Evolutionary conservation across 2,329 filamentous ascomycete species (phyloP).

Genomic region (Chalaropsis thielavioides): DNA sequence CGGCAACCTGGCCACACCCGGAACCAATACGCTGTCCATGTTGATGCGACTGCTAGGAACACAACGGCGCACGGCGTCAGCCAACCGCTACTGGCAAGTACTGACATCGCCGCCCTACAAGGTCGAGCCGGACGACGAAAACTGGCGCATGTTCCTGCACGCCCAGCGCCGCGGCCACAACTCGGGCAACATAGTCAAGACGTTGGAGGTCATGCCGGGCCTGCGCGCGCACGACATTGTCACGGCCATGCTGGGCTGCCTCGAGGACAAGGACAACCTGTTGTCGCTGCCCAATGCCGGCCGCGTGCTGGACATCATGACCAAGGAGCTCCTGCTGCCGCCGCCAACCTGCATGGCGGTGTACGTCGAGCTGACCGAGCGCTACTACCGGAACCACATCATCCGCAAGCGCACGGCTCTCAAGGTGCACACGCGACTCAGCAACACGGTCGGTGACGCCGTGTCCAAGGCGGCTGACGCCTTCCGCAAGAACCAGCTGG

Average conservation of each 20-base stretch:
- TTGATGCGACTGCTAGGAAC: constrained; percentile 50
- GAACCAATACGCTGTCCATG: constrained; percentile 50
- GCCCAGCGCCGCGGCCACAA: constrained; percentile 51
- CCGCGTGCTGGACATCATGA: constrained; percentile 50
- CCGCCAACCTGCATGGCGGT: constrained; percentile 9
- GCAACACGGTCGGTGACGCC: neutral
- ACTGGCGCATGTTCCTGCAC: constrained; percentile 54
- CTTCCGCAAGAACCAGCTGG: constrained; percentile 11
- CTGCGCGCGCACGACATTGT: constrained; percentile 13
- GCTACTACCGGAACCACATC: constrained; percentile 11
- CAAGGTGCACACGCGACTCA: constrained; percentile 1
- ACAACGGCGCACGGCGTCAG: constrained; percentile 45
- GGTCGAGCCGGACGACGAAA: constrained; percentile 58
- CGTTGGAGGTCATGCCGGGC: constrained; percentile 46
- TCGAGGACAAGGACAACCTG: constrained; percentile 62
- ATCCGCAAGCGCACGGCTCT: neutral
- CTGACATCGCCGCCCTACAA: constrained; percentile 42
- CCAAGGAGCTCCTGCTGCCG: constrained; percentile 19
- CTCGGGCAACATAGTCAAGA: constrained; percentile 43
- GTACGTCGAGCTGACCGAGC: constrained; percentile 12
- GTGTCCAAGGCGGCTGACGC: neutral
- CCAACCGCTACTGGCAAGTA: constrained; percentile 63
- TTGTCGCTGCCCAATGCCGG: constrained; percentile 51
- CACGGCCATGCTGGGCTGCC: constrained; percentile 32
- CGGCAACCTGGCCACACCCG: constrained; percentile 29